Base-by-base conservation (phyloP, 2,329 filamentous ascomycete genomes). In the Botrytis hyacinthi region DNA sequence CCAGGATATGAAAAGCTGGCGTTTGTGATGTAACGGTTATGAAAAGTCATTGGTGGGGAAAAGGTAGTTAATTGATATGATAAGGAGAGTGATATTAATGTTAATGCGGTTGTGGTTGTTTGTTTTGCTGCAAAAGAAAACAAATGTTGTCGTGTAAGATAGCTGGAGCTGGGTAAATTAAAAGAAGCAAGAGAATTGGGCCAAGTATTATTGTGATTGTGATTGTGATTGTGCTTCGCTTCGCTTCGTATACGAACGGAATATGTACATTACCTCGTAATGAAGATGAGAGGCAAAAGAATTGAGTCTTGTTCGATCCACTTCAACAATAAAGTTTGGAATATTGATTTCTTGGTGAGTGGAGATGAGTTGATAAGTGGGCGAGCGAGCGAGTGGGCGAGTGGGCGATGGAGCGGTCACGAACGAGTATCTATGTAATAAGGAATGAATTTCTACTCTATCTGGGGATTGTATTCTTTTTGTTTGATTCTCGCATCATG, bases 331-430 rank as follows among this genome's bases (percentile, higher is more conserved):
- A 61, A 61, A 61, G 32, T 32, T 61, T 61, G 59, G 59, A n/a
- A 61, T 37, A 61, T 40, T 40, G 32, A 61, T 61, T 61, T 61
- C 59, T 61, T 61, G 59, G 59, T 61, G 59, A n/a, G 59, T 61
- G 59, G 59, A n/a, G 59, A 61, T 40, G 59, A 37, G 2, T n/a
- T 29, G 26, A 54, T 54, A n/a, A 16, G 6, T 54, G 48, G 26
- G 44, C 8, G 8, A 48, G 22, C 12, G 37, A 16, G 6, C 29
- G 48, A 48, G 44, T 7, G 8, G 26, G 22, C 12, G 37, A 42
- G 40, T 7, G 7, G 16, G 35, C 22, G 4, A 40, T 61, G 1
- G 59, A 61, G 12, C 59, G 32, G 35, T 40, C 26, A 51, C 48
- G 26, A 60, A 26, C 2, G 18, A 35, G 32, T 14, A 26, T 59